phyloP scores from a whole-genome alignment of 805 yeast genomes.

The Wickerhamomyces canadensis region DNA sequence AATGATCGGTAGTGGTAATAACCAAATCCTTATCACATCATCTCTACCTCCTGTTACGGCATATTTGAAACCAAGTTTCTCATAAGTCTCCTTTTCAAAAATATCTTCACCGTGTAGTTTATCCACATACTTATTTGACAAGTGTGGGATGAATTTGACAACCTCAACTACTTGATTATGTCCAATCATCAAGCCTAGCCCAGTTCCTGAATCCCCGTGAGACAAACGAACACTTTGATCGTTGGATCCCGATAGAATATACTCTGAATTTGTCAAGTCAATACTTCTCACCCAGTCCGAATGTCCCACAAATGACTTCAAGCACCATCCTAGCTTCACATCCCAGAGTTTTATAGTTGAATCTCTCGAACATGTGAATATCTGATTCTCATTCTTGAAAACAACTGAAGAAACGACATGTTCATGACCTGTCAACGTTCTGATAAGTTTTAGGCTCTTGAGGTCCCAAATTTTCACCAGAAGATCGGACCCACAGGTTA shows the following conservation, averaged over 20 bases:
- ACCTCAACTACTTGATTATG: slow-evolving; percentile 83
- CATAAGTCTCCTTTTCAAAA: slow-evolving; percentile 23
- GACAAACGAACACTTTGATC: slow-evolving; percentile 71
- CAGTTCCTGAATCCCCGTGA: slow-evolving; percentile 61
- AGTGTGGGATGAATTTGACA: slow-evolving; percentile 57
- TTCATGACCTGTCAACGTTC: slow-evolving; percentile 79
- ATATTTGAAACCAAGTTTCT: slow-evolving; percentile 55
- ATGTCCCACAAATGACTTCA: slow-evolving; percentile 67
- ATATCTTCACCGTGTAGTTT: slow-evolving; percentile 28
- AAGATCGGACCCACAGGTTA: slow-evolving; percentile 45
- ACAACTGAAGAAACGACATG: slow-evolving; percentile 69
- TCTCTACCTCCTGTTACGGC: slow-evolving; percentile 80
- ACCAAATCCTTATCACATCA: slow-evolving; percentile 69
- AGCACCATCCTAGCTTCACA: slow-evolving; percentile 58
- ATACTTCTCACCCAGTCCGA: slow-evolving; percentile 82
- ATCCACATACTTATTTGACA: slow-evolving; percentile 44
- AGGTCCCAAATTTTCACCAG: slow-evolving; percentile 70
- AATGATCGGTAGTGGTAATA: slow-evolving; percentile 60
- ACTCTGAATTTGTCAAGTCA: slow-evolving; percentile 50
- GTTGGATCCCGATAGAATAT: slow-evolving; percentile 66
- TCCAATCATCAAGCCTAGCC: slow-evolving; percentile 61
- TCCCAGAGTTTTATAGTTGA: slow-evolving; percentile 61
- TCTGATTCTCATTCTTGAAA: slow-evolving; percentile 41
- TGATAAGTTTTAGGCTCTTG: slow-evolving; percentile 42
- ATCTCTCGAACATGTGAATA: slow-evolving; percentile 64